Evolutionary conservation across 257 asterid species (phyloP).

Genomic region (Solanum paucissectum): DNA sequence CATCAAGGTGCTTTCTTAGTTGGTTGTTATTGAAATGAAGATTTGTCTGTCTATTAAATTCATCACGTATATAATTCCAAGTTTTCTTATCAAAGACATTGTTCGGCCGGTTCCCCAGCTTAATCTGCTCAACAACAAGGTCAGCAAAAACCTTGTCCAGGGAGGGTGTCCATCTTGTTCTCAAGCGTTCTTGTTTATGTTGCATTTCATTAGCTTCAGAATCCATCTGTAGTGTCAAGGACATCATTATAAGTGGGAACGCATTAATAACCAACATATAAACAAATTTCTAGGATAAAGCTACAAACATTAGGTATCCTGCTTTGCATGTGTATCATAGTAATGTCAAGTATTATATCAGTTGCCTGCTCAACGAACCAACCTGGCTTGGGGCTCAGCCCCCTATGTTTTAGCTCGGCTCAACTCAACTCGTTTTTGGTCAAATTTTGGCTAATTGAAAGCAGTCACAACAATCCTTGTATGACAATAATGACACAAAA

Average conservation of each 20-base stretch:
- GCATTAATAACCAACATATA: background rate
- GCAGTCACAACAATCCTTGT: background rate
- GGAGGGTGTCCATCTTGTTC: constrained; percentile 87
- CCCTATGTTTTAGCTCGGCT: background rate
- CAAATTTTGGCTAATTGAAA: background rate
- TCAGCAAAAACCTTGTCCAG: constrained; percentile 80
- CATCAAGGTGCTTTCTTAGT: constrained; percentile 84
- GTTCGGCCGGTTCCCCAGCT: constrained; percentile 65
- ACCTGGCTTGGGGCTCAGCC: background rate
- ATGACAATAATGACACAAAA: background rate
- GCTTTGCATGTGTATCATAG: background rate
- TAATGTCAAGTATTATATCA: background rate
- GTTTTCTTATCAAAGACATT: constrained; percentile 91
- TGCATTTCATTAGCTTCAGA: constrained; percentile 50
- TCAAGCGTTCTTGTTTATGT: constrained; percentile 77
- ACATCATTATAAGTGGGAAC: background rate
- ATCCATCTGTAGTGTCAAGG: constrained; percentile 45
- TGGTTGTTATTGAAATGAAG: constrained; percentile 86
- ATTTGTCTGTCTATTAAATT: constrained; percentile 57
- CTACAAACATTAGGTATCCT: background rate
- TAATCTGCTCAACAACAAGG: constrained; percentile 77
- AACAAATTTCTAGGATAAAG: background rate
- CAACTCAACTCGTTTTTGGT: background rate
- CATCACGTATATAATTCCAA: constrained; percentile 77
- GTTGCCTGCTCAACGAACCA: background rate